phyloP scores from a whole-genome alignment of 1,139 yeast genomes.

The Saccharomycopsis hybrid region DNA sequence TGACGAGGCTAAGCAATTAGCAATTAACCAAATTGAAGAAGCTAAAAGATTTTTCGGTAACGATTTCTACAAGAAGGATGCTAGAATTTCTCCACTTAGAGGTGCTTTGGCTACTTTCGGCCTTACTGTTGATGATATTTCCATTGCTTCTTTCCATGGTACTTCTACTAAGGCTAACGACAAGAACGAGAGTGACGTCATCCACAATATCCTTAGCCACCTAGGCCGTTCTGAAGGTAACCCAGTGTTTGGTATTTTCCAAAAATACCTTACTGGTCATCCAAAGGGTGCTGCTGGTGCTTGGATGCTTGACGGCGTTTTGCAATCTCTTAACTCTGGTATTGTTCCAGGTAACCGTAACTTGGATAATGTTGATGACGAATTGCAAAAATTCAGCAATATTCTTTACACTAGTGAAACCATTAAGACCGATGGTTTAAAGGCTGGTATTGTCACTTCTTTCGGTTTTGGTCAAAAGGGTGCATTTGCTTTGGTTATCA shows the following conservation, averaged over 20 bases:
- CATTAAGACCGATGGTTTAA: slow-evolving; percentile 91
- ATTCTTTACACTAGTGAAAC: slow-evolving; percentile 93
- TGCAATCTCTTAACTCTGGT: slow-evolving; percentile 89
- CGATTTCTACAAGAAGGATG: slow-evolving; percentile 83
- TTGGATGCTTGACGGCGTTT: slow-evolving; percentile 99
- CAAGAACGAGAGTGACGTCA: slow-evolving; percentile 91
- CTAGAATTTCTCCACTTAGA: slow-evolving; percentile 94
- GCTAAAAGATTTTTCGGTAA: slow-evolving; percentile 96
- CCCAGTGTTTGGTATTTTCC: slow-evolving; percentile 97
- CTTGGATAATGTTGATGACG: slow-evolving; percentile 90
- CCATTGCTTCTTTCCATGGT: slow-evolving; percentile 99
- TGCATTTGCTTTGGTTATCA: slow-evolving; percentile 87
- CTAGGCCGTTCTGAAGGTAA: slow-evolving; percentile 97
- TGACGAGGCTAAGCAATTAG: slow-evolving; percentile 82
- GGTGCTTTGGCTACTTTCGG: slow-evolving; percentile 95
- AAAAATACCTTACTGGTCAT: slow-evolving; percentile 97
- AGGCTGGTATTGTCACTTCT: slow-evolving; percentile 94
- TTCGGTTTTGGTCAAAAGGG: slow-evolving; percentile 99
- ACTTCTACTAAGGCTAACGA: slow-evolving; percentile 97
- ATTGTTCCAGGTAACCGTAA: slow-evolving; percentile 98
- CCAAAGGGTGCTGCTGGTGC: slow-evolving; percentile 99
- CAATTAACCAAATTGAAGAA: slow-evolving; percentile 75
- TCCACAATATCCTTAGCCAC: slow-evolving; percentile 88
- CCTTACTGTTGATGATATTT: slow-evolving; percentile 88
- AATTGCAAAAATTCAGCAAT: slow-evolving; percentile 75